phyloP scores from a whole-genome alignment of 495 filamentous ascomycete species.

The Entonaema liquescens region DNA sequence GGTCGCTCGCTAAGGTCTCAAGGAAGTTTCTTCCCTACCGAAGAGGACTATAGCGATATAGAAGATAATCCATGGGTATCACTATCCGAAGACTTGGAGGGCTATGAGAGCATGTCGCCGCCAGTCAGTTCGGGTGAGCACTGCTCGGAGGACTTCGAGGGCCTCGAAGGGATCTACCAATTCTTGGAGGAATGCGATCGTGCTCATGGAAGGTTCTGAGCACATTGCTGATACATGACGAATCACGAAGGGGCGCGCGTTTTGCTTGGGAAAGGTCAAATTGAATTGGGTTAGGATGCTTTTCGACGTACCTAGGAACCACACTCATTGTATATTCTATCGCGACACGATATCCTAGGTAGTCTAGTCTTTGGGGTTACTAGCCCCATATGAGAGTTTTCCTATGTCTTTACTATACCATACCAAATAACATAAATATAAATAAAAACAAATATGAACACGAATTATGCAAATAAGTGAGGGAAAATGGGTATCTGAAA shows the following conservation, averaged over 20 bases:
- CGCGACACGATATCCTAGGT: slow-evolving; percentile 18
- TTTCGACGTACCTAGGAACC: slow-evolving; percentile 27
- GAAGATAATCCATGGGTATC: slow-evolving; percentile 59
- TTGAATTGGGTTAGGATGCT: neutral
- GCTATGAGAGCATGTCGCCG: slow-evolving; percentile 61
- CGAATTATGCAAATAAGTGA: neutral
- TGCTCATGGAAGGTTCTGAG: slow-evolving; percentile 52
- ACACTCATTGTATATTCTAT: slow-evolving; percentile 43
- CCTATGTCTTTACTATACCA: slow-evolving; percentile 31
- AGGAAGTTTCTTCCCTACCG: slow-evolving; percentile 49
- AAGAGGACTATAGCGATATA: slow-evolving; percentile 50
- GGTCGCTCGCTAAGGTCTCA: slow-evolving; percentile 55
- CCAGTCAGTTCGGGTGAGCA: slow-evolving; percentile 52
- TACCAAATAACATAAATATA: neutral
- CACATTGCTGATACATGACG: slow-evolving; percentile 3
- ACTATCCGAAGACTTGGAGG: slow-evolving; percentile 53
- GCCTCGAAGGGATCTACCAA: slow-evolving; percentile 83
- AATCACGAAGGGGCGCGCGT: slow-evolving; percentile 19
- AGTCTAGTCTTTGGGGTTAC: slow-evolving; percentile 12
- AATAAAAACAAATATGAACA: neutral
- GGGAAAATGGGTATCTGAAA: slow-evolving; percentile 32
- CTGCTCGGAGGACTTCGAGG: slow-evolving; percentile 70
- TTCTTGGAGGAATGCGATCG: slow-evolving; percentile 89
- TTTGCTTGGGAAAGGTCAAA: slow-evolving; percentile 2
- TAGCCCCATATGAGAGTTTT: slow-evolving; percentile 21